A percentile compares a stretch with the other conserved stretches of the same genome.
Evolutionary conservation across 441 rosid genomes (phyloP).

Genomic region (Bruguiera hainesii): DNA sequence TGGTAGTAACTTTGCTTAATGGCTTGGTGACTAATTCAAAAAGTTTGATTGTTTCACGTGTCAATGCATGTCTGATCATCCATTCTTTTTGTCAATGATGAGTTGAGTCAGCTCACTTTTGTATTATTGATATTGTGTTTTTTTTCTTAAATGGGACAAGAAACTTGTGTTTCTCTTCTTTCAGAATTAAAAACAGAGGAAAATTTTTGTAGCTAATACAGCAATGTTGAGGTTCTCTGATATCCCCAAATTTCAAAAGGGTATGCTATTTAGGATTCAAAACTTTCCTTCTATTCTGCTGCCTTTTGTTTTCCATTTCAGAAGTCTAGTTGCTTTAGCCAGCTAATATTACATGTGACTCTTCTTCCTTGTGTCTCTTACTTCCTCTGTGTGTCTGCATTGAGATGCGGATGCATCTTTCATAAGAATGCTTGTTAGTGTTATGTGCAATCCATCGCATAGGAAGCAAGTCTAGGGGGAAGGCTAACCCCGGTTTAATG

Average conservation of each 20-base stretch:
- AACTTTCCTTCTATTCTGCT: background rate
- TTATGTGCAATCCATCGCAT: too few species aligned
- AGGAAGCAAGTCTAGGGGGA: too few species aligned
- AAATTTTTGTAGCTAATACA: background rate
- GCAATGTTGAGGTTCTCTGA: background rate
- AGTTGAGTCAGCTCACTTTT: background rate
- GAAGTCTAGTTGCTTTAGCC: too few species aligned
- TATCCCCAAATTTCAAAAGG: background rate
- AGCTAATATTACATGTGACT: too few species aligned
- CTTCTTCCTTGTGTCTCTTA: too few species aligned
- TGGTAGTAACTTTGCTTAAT: background rate
- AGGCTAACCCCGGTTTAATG: too few species aligned
- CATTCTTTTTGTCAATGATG: background rate
- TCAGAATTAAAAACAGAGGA: background rate
- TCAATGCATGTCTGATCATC: background rate
- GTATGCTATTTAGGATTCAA: background rate
- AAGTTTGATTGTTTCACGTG: too few species aligned
- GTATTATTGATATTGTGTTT: background rate
- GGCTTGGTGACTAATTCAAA: too few species aligned
- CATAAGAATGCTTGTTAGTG: too few species aligned
- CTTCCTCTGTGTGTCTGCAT: too few species aligned
- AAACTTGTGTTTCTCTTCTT: background rate
- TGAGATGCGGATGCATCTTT: too few species aligned
- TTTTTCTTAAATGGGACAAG: too few species aligned
- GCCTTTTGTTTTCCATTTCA: background rate